Evolutionary conservation across 768 basidiomycete species (phyloP), one percentile per base, ranked within the genome.

Genomic region (Wakefieldia striispora): DNA sequence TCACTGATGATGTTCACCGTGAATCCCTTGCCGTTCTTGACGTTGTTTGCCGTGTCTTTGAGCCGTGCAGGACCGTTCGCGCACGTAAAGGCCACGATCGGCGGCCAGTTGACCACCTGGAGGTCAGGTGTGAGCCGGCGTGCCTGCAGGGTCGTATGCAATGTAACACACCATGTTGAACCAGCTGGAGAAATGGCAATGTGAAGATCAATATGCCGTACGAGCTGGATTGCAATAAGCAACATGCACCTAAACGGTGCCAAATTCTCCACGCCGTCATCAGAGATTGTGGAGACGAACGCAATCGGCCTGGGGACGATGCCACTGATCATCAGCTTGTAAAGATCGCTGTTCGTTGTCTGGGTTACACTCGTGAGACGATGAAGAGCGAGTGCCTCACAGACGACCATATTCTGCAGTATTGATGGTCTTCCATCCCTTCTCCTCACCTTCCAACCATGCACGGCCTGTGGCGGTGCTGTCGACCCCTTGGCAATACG

Each of bases 1-100:
- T 81, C 80, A 35, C 77, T 79, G 58, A 84, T 82, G 59, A 80
- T 79, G 55, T 77, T 79, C 23, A 80, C 75, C 5, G 75, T 75
- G 61, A 82, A 84, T 24, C 74, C 62, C 40, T 75, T 75, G 23
- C 72, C 73, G 1, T 63, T 65, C 55, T 65, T 68, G 55, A 81
- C 76, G 53, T 81, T 82, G 23, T 57, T 55, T 23, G 69, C 58
- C 1, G 77, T 79, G 50, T 82, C 82, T 47, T 72, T 71, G 38
- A 62, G 17, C n/a, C 59, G 43, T n/a, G n/a, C n/a, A n/a, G 4
- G 21, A 56, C 7, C 54, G 17, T 53, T 55, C 14, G 29, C 5
- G 39, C 62, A 57, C 4, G 60, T 57, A 57, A 77, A 66, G 2
- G 75, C 75, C 21, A 82, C 59, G 55, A 75, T 63, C 37, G 65